These are phyloP conservation scores for Corynespora cassiicola DNA, from an alignment of 2,329 filamentous ascomycete genomes.

Conservation along the genomic window DNA sequence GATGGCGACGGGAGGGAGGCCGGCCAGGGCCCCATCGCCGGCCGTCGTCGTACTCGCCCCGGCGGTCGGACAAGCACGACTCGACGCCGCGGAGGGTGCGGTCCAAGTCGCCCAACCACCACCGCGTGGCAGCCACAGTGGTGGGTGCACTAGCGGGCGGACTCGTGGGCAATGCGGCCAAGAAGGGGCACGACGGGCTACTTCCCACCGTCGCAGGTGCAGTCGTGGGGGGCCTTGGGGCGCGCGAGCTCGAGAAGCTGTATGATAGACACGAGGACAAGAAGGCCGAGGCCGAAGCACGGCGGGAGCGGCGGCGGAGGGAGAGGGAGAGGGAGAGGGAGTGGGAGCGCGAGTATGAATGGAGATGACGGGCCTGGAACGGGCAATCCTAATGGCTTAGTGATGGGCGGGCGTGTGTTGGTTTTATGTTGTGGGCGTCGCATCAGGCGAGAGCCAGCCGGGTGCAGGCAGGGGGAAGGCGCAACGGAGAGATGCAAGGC, in stretches of 20 bases:
- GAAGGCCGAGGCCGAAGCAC: conserved; percentile 11
- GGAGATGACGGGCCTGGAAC: no score
- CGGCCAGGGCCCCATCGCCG: conserved; percentile 27
- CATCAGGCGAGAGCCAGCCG: no score
- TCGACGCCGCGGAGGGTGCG: conserved; percentile 20
- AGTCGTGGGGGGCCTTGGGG: conserved; percentile 42
- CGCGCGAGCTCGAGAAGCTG: conserved; percentile 31
- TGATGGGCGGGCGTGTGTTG: no score
- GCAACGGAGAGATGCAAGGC: no score
- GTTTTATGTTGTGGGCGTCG: not conserved
- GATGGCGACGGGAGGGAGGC: conserved; percentile 24
- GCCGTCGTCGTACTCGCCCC: conserved; percentile 37
- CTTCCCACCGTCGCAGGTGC: conserved; percentile 41
- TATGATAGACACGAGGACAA: conserved; percentile 26
- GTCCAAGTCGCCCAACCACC: conserved; percentile 26
- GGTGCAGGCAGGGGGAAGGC: no score
- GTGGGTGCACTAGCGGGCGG: conserved; percentile 44
- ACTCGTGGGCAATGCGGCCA: conserved; percentile 33
- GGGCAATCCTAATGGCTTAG: no score
- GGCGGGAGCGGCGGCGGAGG: conserved; percentile 9
- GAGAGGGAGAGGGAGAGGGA: conserved; percentile 6
- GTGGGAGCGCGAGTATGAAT: conserved; percentile 5
- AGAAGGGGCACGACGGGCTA: conserved; percentile 28
- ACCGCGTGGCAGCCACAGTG: conserved; percentile 31
- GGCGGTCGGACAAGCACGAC: conserved; percentile 14